A percentile compares a stretch with the other conserved stretches of the same genome.
phyloP scores from a whole-genome alignment of 306 rosid genomes.

The Fragaria vesca region DNA sequence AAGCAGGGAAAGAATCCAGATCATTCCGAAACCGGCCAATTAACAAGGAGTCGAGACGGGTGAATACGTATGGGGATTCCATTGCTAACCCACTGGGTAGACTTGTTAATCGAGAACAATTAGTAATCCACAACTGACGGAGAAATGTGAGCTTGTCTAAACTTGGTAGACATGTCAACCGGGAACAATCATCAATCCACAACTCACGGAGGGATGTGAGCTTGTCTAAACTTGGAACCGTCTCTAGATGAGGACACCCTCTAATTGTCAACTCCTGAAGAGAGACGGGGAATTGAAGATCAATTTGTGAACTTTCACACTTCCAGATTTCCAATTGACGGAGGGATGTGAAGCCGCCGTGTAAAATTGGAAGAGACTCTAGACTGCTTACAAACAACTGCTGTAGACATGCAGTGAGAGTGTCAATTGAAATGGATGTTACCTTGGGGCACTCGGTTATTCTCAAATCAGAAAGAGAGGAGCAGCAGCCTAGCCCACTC shows the following conservation, averaged over 20 bases:
- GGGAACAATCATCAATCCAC: fast-evolving
- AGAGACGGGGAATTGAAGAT: background rate
- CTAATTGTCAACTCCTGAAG: background rate
- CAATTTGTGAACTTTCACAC: background rate
- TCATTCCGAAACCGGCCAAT: background rate
- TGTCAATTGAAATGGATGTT: background rate
- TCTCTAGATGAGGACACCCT: background rate
- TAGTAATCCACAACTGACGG: fast-evolving
- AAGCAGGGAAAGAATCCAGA: background rate
- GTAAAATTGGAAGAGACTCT: background rate
- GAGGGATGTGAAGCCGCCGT: background rate
- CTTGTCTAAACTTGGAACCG: background rate
- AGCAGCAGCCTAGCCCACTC: background rate
- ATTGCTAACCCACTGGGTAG: background rate
- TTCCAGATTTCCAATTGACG: fast-evolving
- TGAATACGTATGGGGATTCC: background rate
- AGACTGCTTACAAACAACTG: too few species aligned
- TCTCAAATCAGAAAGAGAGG: background rate
- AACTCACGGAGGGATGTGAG: background rate
- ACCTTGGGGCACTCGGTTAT: background rate
- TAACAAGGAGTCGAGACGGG: fast-evolving
- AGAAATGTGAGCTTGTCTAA: background rate
- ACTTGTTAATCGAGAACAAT: background rate
- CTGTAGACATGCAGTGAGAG: background rate
- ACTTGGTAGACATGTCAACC: background rate